Conservation (phyloP, 352 stramenopile species). For the Pythium apleroticum region DNA sequence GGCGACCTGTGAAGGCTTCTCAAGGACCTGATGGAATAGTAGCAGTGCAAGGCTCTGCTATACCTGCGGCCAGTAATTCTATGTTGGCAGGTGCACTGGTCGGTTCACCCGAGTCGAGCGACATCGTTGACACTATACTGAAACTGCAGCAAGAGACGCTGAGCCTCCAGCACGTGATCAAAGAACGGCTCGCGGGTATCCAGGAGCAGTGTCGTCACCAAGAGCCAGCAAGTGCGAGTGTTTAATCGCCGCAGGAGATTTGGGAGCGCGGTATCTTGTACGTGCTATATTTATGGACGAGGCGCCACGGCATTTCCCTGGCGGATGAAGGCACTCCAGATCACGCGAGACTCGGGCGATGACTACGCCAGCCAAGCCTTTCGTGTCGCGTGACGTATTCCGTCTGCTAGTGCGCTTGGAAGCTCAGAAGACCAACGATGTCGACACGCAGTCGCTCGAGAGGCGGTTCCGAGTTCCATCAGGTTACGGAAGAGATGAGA, state of each 20-base stretch:
- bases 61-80: background rate
- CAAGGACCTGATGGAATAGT: background rate
- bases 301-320: background rate
- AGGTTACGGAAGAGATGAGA: conserved; percentile 49
- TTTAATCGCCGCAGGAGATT: conserved; percentile 30
- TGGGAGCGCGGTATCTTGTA: background rate
- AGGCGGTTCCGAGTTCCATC: conserved; percentile 51
- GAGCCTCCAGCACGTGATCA: conserved; percentile 54
- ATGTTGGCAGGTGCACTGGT: background rate
- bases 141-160: conserved; percentile 57
- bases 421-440: conserved; percentile 50
- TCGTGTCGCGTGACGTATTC: conserved; percentile 68
- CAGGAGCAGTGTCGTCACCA: conserved; percentile 35
- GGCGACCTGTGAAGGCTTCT: background rate
- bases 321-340: background rate
- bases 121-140: conserved; percentile 54
- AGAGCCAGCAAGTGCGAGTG: conserved; percentile 65
- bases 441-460: conserved; percentile 55
- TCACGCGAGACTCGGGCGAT: background rate
- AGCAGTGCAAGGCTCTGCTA: conserved; percentile 9
- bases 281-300: background rate
- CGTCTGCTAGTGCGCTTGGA: conserved; percentile 65
- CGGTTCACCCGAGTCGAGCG: background rate
- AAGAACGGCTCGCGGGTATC: conserved; percentile 41
- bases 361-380: conserved; percentile 27